Evolutionary conservation across 495 filamentous ascomycete species (phyloP), one percentile per base, ranked within the genome.

Genomic region (Hypoxylon subgilvum): DNA sequence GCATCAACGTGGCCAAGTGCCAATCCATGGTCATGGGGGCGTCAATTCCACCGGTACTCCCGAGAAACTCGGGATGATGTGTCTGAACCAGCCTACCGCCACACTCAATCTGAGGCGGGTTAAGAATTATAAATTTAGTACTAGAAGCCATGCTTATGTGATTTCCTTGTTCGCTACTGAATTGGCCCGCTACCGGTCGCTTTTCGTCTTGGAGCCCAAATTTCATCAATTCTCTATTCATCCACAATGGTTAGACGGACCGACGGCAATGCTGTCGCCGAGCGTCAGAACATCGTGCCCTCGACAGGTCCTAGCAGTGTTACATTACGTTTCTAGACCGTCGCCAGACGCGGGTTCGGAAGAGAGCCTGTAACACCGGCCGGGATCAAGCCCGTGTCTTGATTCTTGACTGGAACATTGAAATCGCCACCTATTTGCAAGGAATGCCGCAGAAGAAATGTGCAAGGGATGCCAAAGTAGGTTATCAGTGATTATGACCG

Each of bases 401-500:
- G n/a, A n/a, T n/a, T n/a, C n/a, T 35, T 13, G 49, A 28, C 17
- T 19, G 19, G 22, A 25, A 28, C 36, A 49, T 4, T 27, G 32
- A 52, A 49, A 31, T 52, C 18, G 31, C 48, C 39, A 50, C 46
- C 47, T 54, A 63, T 52, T 39, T 59, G 56, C 52, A 62, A 46
- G 25, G 58, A 13, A 36, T 30, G 21, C 23, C 22, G 14, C 49
- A 40, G 41, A 45, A 60, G 38, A 13, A 6, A 35, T 31, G 41
- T 36, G 53, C 36, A 31, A 44, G 40, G 23, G 39, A 54, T 40
- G 42, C 19, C 48, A 48, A 32, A 32, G 21, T 44, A 47, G 39
- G 36, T 41, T 21, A 41, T 61, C 31, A 68, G 41, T 68, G 52
- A 62, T 64, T 61, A 32, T 75, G 72, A 16, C 66, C 71, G 61